Evolutionary conservation across 1,139 yeast genomes (phyloP), one percentile per base, ranked within the genome.

Genomic region (Kodamaea derodonti): DNA sequence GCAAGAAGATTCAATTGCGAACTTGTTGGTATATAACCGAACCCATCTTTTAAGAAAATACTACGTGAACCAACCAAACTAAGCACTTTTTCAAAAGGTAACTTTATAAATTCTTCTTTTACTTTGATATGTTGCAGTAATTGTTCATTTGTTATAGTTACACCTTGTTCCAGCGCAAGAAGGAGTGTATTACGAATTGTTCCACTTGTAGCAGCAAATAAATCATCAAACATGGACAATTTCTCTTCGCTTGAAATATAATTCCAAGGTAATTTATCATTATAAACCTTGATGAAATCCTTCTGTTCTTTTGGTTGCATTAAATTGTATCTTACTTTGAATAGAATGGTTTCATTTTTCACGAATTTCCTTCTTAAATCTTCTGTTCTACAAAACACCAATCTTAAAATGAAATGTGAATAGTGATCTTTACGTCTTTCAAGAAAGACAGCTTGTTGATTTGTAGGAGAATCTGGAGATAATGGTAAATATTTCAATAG

Each of bases 371-470:
- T 76, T 37, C 97, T 71, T 34, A 90, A 70, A 41, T 92, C 97
- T 37, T 85, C 86, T n/a, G 84, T 77, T 42, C 95, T 76, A 52
- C 97, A 86, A 54, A 92, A 92, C 35, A 95, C 96, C 33, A 92
- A 67, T 38, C 97, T 69, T 43, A 92, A 65, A 29, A 90, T 90
- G 52, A 68, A 92, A 60, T 92, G 99, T 12, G 95, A 84, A 55
- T 86, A 88, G 52, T 87, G 92, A 58, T 92, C 99, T 55, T 90
- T 92, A 46, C 75, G 75, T 44, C 95, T 73, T 54, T 87, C 95
- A 22, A 57, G 55, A 20, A 20, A 29, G 12, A 53, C 43, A 3
- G 58, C 49, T n/a, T 56, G 40, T 20, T 57, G 56, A 35, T 63
- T 60, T 40, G 62, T 49, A 36, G 60, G 52, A 30, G 65, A 57